A percentile compares a stretch with the other conserved stretches of the same genome.
These are phyloP conservation scores for Ceratocystis diversiconidia DNA, from an alignment of 2,329 filamentous ascomycete genomes.

Conservation along the genomic window DNA sequence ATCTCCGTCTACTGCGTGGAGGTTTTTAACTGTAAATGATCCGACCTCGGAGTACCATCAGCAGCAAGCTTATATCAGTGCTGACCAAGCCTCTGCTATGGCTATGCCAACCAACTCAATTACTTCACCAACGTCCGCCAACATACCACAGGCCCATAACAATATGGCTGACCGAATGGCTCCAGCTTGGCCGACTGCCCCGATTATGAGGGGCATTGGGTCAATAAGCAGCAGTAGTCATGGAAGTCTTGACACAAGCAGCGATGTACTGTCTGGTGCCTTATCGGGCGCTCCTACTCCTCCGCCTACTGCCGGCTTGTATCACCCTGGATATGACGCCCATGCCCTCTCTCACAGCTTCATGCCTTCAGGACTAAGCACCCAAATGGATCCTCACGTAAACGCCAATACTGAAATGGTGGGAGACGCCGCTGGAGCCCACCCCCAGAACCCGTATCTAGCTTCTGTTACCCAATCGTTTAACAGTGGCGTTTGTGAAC, in stretches of 20 bases:
- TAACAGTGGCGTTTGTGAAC: slow-evolving; percentile 10
- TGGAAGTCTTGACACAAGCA: slow-evolving; percentile 15
- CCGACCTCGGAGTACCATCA: slow-evolving; percentile 45
- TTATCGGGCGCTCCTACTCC: slow-evolving; percentile 11
- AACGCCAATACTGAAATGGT: background rate
- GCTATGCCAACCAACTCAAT: slow-evolving; percentile 28
- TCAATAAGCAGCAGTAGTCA: slow-evolving; percentile 14
- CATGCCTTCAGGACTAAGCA: background rate
- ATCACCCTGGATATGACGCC: background rate
- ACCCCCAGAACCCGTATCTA: slow-evolving; percentile 5
- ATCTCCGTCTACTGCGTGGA: slow-evolving; percentile 37
- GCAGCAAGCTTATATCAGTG: slow-evolving; percentile 27
- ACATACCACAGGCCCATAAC: slow-evolving; percentile 2
- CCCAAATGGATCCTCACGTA: slow-evolving; percentile 8
- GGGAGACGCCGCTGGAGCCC: background rate
- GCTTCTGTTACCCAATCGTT: slow-evolving; percentile 9
- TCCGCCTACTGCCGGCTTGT: slow-evolving; percentile 7
- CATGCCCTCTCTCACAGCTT: slow-evolving; percentile 2
- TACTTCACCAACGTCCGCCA: slow-evolving; percentile 38
- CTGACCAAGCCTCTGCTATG: background rate
- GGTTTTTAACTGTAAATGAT: slow-evolving; percentile 47
- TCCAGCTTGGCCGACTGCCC: slow-evolving; percentile 6
- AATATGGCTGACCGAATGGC: slow-evolving; percentile 7
- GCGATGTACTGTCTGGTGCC: slow-evolving; percentile 10
- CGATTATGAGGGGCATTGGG: slow-evolving; percentile 16